Percentiles rank a stretch among this genome's conserved stretches.
These are phyloP conservation scores for Colletotrichum tropicicola DNA, from an alignment of 2,329 filamentous ascomycete species.

Conservation along the genomic window DNA sequence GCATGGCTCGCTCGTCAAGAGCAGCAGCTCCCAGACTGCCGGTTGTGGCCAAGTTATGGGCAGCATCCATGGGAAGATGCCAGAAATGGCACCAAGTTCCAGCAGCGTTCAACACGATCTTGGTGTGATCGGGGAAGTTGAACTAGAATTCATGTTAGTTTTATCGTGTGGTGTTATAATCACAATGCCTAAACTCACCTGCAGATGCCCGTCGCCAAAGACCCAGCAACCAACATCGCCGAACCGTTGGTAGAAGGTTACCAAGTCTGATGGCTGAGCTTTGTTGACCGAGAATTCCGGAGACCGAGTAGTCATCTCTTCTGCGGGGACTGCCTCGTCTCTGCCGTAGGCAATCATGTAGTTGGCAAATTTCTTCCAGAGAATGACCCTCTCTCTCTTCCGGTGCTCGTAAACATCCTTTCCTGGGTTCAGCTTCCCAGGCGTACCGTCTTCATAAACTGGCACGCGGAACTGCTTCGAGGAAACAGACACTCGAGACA, in stretches of 20 bases:
- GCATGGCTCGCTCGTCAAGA: constrained; percentile 74
- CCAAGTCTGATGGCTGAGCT: constrained; percentile 62
- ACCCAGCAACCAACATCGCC: constrained; percentile 85
- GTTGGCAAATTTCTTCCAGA: constrained; percentile 80
- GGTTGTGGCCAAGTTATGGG: constrained; percentile 69
- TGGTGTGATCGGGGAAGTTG: constrained; percentile 90
- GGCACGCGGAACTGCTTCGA: constrained; percentile 68
- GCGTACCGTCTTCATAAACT: constrained; percentile 65
- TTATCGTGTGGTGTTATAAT: neutral
- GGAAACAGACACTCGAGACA: constrained; percentile 70
- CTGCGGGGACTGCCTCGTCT: constrained; percentile 67
- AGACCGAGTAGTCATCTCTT: constrained; percentile 53
- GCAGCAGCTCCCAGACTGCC: constrained; percentile 77
- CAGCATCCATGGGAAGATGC: constrained; percentile 77
- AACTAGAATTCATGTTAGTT: constrained; percentile 60
- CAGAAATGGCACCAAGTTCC: constrained; percentile 83
- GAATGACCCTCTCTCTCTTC: constrained; percentile 71
- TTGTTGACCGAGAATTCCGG: constrained; percentile 30
- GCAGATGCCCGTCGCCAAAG: constrained; percentile 81
- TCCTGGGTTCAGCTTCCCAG: constrained; percentile 68
- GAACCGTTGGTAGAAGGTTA: constrained; percentile 84
- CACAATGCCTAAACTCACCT: constrained; percentile 54
- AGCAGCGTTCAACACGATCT: constrained; percentile 79
- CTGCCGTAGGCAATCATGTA: constrained; percentile 79
- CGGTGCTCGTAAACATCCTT: constrained; percentile 72